Conservation (phyloP, 805 yeast genomes). For the Pichia manshurica region DNA sequence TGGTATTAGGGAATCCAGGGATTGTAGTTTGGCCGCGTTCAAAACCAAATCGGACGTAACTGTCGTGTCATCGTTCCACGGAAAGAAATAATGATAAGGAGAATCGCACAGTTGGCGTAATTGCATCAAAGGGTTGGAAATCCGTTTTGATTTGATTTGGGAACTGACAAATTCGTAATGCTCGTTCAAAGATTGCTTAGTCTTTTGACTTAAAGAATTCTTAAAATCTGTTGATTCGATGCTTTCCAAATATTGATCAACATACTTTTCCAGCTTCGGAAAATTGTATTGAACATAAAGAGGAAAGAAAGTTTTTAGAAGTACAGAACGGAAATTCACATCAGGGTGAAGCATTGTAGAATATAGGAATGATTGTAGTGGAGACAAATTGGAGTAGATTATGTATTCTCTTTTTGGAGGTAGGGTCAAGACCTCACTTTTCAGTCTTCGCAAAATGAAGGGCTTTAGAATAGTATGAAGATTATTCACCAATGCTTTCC, state of each 20-base stretch:
- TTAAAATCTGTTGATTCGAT: conserved; percentile 1
- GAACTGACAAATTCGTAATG: conserved; percentile 31
- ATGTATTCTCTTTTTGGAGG: conserved; percentile 91
- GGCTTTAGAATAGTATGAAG: conserved; percentile 87
- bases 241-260: conserved; percentile 1
- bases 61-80: conserved; percentile 51
- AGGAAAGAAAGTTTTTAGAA: conserved; percentile 39
- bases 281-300: conserved; percentile 22
- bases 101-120: conserved; percentile 79
- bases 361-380: conserved; percentile 50
- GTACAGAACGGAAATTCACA: conserved; percentile 29
- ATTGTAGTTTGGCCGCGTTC: conserved; percentile 67
- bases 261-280: conserved; percentile 4
- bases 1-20: conserved; percentile 58
- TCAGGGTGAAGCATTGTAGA: conserved; percentile 8
- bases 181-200: conserved; percentile 8
- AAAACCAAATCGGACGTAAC: conserved; percentile 32
- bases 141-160: conserved; percentile 44
- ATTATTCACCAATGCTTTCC: conserved; percentile 61
- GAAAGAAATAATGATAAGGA: conserved; percentile 78
- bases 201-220: conserved; percentile 6
- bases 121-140: conserved; percentile 76
- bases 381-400: conserved; percentile 63
- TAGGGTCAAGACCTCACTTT: conserved; percentile 62
- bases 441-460: conserved; percentile 75